Evolutionary conservation across 2,329 filamentous ascomycete genomes (phyloP), one percentile per base, ranked within the genome.

Genomic region (Sclerotinia minor): DNA sequence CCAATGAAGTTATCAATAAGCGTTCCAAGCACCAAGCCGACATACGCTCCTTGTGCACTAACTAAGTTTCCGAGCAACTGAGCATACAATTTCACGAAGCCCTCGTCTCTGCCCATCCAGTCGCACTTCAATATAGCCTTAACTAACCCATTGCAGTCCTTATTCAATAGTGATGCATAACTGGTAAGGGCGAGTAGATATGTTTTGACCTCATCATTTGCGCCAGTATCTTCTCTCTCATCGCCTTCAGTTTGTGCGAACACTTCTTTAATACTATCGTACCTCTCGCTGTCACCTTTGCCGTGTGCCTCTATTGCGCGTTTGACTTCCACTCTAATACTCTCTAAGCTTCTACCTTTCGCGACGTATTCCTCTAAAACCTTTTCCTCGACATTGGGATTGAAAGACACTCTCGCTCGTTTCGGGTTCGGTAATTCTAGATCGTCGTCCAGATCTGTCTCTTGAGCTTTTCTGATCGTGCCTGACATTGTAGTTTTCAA

Each of bases 41-140:
- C 85, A 78, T 92, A 96, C 19, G 87, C 88, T 55, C 91, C 89
- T 75, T 97, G 92, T 0, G 93, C 90, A 69, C 92, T 96, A 64
- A 93, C 87, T 57, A 99, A 81, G 49, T 88, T 87, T 24, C 86
- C 85, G 32, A 92, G 79, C 72, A 92, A 90, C 74, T 88, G 84
- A 67, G 85, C 83, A 76, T 91, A 93, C 64, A 87, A 85, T 73
- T 86, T 85, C 67, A 87, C 83, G 75, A 92, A 92, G 47, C 83
- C 81, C 38, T 87, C 84, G 69, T 89, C 87, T 67, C 87, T 83
- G 13, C 86, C 87, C 47, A 89, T 80, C 88, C 88, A 91, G 45
- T 85, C 83, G 75, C 84, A 87, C 65, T 81, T 79, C n/a, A 90
- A 79, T 11, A 90, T 80, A 63, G 81, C 82, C 72, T 82, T 82